Conservation (phyloP, 2,329 filamentous ascomycete species). For the Parasarocladium wereldwijsianum region DNA sequence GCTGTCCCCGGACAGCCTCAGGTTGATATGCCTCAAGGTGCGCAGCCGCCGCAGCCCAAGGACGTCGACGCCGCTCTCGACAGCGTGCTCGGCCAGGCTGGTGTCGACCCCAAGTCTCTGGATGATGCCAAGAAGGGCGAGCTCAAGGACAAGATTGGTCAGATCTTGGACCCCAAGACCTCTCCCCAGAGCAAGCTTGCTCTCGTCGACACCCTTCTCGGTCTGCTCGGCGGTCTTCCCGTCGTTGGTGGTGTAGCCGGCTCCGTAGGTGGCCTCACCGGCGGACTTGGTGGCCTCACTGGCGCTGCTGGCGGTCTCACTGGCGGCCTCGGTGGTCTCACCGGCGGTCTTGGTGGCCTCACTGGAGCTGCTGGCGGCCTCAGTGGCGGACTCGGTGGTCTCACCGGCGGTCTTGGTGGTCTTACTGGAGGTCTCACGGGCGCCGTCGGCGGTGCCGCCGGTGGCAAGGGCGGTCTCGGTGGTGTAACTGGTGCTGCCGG, state of each 20-base stretch:
- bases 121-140: conserved; percentile 1
- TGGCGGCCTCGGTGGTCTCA: not conserved
- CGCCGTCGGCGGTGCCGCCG: too few relatives aligned
- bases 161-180: too few relatives aligned
- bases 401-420: not conserved
- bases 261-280: not conserved
- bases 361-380: not conserved
- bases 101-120: not conserved
- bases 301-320: not conserved
- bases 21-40: too few relatives aligned
- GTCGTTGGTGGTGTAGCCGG: not conserved
- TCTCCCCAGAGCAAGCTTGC: not conserved
- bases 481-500: too few relatives aligned
- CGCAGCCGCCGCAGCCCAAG: too few relatives aligned
- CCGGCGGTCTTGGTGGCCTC: not conserved
- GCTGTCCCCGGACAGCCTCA: too few relatives aligned
- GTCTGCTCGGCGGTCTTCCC: not conserved
- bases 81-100: not conserved
- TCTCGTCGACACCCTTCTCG: not conserved
- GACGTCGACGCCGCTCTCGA: not conserved
- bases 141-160: not conserved
- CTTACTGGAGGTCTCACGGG: too few relatives aligned
- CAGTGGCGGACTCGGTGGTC: not conserved
- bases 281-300: conserved; percentile 1
- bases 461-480: too few relatives aligned